These are phyloP conservation scores for Smittium culicis DNA, from an alignment of 371 early-diverging fungal genomes.

Conservation along the genomic window DNA sequence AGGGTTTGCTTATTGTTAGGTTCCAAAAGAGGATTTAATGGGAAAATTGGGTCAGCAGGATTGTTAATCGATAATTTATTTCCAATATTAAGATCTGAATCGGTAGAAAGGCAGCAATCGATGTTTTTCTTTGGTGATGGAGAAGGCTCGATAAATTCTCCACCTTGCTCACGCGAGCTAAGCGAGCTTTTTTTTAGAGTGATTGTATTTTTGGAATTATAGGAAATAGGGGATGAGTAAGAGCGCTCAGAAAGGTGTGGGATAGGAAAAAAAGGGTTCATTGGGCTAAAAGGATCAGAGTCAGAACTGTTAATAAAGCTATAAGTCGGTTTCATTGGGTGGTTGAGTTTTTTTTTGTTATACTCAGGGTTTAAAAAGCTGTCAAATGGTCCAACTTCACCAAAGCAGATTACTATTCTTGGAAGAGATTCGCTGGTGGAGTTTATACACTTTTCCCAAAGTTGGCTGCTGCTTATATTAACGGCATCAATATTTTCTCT, in stretches of 20 bases:
- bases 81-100: too few relatives aligned
- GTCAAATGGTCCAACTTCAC: background rate
- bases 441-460: constrained; percentile 3
- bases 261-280: too few relatives aligned
- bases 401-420: background rate
- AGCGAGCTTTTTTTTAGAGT: too few relatives aligned
- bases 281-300: background rate
- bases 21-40: too few relatives aligned
- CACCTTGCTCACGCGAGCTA: background rate
- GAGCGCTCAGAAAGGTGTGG: too few relatives aligned
- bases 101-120: too few relatives aligned
- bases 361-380: background rate
- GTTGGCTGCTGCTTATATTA: background rate
- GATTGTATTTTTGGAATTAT: too few relatives aligned
- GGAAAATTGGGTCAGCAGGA: too few relatives aligned
- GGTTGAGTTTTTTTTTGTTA: background rate
- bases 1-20: too few relatives aligned
- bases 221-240: too few relatives aligned
- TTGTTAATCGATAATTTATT: too few relatives aligned
- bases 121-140: too few relatives aligned
- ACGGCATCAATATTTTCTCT: background rate
- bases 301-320: background rate
- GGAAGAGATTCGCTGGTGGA: background rate
- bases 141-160: background rate
- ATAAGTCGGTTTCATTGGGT: background rate